These are phyloP conservation scores for Sporothrix euskadiensis DNA, from an alignment of 2,329 filamentous ascomycete species.

Conservation along the genomic window DNA sequence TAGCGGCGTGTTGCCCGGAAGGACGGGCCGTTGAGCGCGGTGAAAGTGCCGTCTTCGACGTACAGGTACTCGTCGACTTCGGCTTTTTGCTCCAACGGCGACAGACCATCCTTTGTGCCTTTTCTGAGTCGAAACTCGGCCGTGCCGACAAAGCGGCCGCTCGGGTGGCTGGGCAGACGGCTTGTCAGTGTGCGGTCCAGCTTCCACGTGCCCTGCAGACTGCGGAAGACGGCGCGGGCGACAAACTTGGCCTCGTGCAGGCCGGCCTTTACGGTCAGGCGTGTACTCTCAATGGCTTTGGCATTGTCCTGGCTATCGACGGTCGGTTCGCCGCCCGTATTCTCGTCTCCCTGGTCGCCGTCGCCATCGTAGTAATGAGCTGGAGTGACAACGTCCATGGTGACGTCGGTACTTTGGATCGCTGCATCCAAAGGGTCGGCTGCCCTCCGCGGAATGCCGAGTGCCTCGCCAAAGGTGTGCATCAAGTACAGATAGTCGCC, in stretches of 20 bases:
- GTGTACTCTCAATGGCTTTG: conserved; percentile 42
- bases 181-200: conserved; percentile 60
- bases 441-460: conserved; percentile 52
- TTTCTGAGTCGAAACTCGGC: conserved; percentile 64
- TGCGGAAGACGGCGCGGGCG: conserved; percentile 67
- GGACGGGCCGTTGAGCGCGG: conserved; percentile 45
- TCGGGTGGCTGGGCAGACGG: conserved; percentile 58
- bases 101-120: conserved; percentile 55
- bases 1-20: conserved; percentile 68
- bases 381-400: conserved; percentile 58
- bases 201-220: conserved; percentile 69
- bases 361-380: conserved; percentile 49
- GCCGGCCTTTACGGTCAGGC: conserved; percentile 45
- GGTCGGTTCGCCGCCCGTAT: background rate
- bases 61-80: conserved; percentile 65
- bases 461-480: conserved; percentile 64
- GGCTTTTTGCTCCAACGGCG: conserved; percentile 30
- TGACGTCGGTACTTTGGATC: conserved; percentile 40
- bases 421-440: background rate
- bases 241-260: conserved; percentile 55
- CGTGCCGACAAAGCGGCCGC: conserved; percentile 64
- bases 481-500: conserved; percentile 77
- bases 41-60: conserved; percentile 66
- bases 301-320: conserved; percentile 43
- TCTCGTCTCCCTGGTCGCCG: conserved; percentile 6